A percentile compares a stretch with the other conserved stretches of the same genome.
Conservation (phyloP, 352 stramenopile species). For the Phytophthora capsici region DNA sequence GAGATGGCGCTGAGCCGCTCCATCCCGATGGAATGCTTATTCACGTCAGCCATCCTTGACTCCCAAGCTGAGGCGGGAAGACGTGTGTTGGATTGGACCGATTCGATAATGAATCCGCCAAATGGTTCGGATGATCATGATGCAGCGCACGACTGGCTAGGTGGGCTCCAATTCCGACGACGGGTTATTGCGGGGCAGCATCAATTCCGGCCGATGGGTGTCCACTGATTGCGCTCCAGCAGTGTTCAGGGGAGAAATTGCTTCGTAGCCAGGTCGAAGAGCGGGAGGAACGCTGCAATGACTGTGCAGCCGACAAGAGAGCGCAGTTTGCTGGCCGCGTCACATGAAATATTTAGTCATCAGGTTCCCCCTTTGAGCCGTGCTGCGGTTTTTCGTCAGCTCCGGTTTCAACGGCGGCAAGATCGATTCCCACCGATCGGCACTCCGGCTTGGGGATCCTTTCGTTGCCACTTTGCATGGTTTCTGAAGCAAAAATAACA, state of each 20-base stretch:
- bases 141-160: slow-evolving; percentile 24
- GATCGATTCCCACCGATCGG: slow-evolving; percentile 23
- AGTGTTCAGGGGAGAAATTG: slow-evolving; percentile 2
- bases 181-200: slow-evolving; percentile 15
- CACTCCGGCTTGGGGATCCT: slow-evolving; percentile 19
- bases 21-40: slow-evolving; percentile 30
- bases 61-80: slow-evolving; percentile 8
- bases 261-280: slow-evolving; percentile 29
- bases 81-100: neutral
- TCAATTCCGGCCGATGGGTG: slow-evolving; percentile 14
- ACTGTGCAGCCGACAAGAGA: neutral
- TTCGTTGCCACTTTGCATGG: slow-evolving; percentile 17
- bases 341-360: slow-evolving; percentile 18
- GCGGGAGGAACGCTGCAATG: slow-evolving; percentile 12
- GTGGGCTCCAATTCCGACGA: slow-evolving; percentile 12
- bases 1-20: slow-evolving; percentile 36
- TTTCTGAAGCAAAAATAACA: slow-evolving; percentile 13
- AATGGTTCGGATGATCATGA: slow-evolving; percentile 21
- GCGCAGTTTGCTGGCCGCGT: slow-evolving; percentile 3
- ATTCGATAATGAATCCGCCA: slow-evolving; percentile 24
- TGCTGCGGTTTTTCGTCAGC: neutral
- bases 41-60: slow-evolving; percentile 29
- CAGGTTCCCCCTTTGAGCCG: neutral
- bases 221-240: slow-evolving; percentile 24
- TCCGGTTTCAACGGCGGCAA: slow-evolving; percentile 8